phyloP scores from a whole-genome alignment of 1,284 basidiomycete species.

The Ustilago curta region DNA sequence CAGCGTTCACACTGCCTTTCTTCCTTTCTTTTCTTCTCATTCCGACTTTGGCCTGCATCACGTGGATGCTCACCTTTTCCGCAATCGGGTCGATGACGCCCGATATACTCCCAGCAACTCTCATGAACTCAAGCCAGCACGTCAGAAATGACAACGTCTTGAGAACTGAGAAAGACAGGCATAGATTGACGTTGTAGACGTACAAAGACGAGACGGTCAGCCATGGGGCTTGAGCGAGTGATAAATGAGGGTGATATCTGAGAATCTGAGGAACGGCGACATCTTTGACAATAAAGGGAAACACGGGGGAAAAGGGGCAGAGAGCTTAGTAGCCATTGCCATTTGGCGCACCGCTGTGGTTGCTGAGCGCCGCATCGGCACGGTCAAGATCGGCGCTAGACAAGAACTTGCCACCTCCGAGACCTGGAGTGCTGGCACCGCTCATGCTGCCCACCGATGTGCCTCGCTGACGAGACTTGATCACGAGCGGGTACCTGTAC shows the following conservation, averaged over 20 bases:
- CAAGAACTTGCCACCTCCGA: constrained; percentile 57
- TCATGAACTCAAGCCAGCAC: not conserved
- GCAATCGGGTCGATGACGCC: not conserved
- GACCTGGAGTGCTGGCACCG: constrained; percentile 61
- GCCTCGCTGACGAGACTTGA: constrained; percentile 55
- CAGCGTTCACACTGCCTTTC: not conserved
- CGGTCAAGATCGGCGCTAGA: constrained; percentile 59
- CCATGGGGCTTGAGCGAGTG: not conserved
- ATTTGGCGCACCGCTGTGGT: constrained; percentile 46
- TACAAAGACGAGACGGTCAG: constrained; percentile 1
- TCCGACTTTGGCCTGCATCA: constrained; percentile 30
- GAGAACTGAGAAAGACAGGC: not conserved
- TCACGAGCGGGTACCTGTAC: constrained; percentile 59
- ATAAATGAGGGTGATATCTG: not conserved
- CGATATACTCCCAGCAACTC: not conserved
- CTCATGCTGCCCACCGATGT: constrained; percentile 63
- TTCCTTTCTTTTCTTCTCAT: constrained; percentile 6
- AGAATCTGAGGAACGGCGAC: no score
- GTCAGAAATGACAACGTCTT: not conserved
- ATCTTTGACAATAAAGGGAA: not conserved
- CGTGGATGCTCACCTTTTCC: constrained; percentile 16
- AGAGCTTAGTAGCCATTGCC: constrained; percentile 15
- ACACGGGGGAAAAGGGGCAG: not conserved
- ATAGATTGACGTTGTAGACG: no score
- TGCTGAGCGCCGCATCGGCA: constrained; percentile 60